These are phyloP conservation scores for Candida freyschussii DNA, from an alignment of 1,139 yeast genomes.

Conservation along the genomic window DNA sequence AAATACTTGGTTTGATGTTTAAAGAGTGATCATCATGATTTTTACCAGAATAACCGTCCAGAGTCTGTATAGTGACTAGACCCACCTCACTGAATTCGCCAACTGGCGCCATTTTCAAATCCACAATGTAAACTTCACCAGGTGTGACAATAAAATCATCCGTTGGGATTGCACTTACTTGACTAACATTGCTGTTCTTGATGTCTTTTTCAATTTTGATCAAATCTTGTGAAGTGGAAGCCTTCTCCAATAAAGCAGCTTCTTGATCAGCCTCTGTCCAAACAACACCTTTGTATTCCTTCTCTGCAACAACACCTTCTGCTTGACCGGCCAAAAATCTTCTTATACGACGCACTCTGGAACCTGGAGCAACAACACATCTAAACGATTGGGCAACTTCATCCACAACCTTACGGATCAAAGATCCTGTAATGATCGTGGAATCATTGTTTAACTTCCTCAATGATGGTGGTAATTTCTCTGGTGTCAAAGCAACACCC, in stretches of 20 bases:
- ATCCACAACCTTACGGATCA: constrained; percentile 73
- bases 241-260: constrained; percentile 44
- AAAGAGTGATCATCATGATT: constrained; percentile 48
- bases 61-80: constrained; percentile 57
- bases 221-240: constrained; percentile 36
- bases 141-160: constrained; percentile 68
- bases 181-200: constrained; percentile 31
- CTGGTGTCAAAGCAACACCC: constrained; percentile 71
- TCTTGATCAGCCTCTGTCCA: constrained; percentile 90
- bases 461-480: constrained; percentile 54
- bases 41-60: constrained; percentile 61
- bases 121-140: constrained; percentile 86
- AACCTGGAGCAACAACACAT: constrained; percentile 86
- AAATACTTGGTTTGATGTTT: constrained; percentile 65
- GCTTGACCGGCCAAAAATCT: constrained; percentile 95
- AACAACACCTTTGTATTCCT: constrained; percentile 86
- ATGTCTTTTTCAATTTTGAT: constrained; percentile 31
- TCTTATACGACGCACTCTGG: constrained; percentile 85
- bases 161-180: constrained; percentile 55
- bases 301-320: constrained; percentile 85
- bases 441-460: constrained; percentile 26
- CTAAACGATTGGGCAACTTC: constrained; percentile 73
- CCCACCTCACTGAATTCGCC: constrained; percentile 53
- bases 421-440: constrained; percentile 52
- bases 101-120: constrained; percentile 74